phyloP scores from a whole-genome alignment of 1,284 basidiomycete genomes.

The Trametes pubescens region DNA sequence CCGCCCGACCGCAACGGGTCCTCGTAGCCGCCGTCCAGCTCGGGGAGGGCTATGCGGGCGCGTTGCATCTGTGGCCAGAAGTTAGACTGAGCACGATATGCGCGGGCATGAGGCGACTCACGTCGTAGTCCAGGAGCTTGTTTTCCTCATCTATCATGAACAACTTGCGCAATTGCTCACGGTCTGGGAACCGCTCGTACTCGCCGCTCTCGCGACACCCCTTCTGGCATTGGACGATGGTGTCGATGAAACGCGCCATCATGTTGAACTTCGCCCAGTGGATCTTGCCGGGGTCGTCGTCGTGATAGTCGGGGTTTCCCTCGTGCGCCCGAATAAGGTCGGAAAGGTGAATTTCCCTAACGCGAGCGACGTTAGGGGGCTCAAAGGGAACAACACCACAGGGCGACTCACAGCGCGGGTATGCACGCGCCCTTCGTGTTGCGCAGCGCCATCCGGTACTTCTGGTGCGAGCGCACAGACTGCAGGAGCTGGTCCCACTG shows the following conservation, averaged over 20 bases:
- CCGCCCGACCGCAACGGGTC: conserved; percentile 30
- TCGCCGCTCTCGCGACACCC: conserved; percentile 67
- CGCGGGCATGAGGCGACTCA: conserved; percentile 42
- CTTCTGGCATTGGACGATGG: conserved; percentile 74
- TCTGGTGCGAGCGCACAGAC: conserved; percentile 74
- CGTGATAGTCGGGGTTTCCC: conserved; percentile 72
- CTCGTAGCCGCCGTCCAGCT: conserved; percentile 34
- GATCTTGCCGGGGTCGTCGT: conserved; percentile 67
- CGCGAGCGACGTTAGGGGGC: conserved; percentile 1
- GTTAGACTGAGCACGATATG: background rate
- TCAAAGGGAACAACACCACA: background rate
- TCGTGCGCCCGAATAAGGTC: conserved; percentile 82
- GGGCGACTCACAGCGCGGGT: conserved; percentile 71
- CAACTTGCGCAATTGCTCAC: conserved; percentile 53
- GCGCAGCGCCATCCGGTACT: conserved; percentile 80
- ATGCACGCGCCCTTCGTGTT: conserved; percentile 85
- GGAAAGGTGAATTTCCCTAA: conserved; percentile 84
- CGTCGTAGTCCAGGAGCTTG: conserved; percentile 71
- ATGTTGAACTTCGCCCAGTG: conserved; percentile 90
- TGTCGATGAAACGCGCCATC: conserved; percentile 80
- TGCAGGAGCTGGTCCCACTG: conserved; percentile 82
- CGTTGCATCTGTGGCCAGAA: conserved; percentile 59
- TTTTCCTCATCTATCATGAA: conserved; percentile 51
- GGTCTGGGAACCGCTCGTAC: conserved; percentile 57
- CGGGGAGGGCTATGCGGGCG: conserved; percentile 53